Evolutionary conservation across 306 rosid species (phyloP).

Genomic region (Corylus heterophylla): DNA sequence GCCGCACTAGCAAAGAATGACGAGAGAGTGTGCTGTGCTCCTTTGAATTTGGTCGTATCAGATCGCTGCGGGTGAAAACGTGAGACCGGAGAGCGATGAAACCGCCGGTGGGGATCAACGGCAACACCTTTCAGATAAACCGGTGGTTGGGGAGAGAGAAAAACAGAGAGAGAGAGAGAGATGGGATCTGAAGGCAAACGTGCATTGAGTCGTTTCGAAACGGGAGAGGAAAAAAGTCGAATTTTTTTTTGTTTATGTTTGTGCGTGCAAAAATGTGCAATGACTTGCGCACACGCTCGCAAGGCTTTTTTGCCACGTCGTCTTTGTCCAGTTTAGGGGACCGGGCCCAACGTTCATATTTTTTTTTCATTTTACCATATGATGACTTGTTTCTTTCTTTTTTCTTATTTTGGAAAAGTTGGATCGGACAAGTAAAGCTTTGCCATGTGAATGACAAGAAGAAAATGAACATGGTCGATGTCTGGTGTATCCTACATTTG

Average conservation of each 20-base stretch:
- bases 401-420: no score
- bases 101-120: not conserved
- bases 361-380: no score
- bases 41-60: conserved; percentile 1
- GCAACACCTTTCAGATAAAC: not conserved
- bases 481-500: no score
- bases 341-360: no score
- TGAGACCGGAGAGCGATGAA: conserved; percentile 1
- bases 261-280: not conserved
- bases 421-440: no score
- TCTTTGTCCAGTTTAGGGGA: no score
- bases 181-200: not conserved
- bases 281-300: not conserved
- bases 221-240: not conserved
- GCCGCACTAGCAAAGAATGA: no score
- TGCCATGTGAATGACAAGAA: no score
- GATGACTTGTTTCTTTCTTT: no score
- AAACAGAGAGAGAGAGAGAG: not conserved
- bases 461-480: no score
- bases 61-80: not conserved
- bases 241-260: not conserved
- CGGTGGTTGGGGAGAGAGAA: not conserved
- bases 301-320: no score
- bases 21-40: no score
- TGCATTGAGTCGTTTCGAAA: not conserved